phyloP scores from a whole-genome alignment of 163 green algal genomes.

The Volvox carteri region DNA sequence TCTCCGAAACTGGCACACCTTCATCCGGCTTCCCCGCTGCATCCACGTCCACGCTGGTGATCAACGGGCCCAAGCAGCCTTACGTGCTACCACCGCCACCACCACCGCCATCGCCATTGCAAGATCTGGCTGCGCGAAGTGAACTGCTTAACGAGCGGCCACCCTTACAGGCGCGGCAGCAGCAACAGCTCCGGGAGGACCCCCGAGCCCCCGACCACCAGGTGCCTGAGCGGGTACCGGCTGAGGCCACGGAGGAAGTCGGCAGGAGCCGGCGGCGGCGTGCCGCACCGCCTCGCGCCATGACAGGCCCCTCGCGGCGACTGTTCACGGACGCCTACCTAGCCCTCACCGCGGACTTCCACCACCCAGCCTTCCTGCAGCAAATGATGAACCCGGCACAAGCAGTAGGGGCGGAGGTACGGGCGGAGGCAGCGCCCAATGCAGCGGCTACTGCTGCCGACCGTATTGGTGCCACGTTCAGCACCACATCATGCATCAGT shows the following conservation, averaged over 20 bases:
- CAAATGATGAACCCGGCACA: too few species aligned
- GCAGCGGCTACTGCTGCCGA: too few species aligned
- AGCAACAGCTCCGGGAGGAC: too few species aligned
- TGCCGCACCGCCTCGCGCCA: neutral
- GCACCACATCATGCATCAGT: too few species aligned
- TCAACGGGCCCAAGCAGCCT: slow-evolving; percentile 1
- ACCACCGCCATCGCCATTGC: neutral
- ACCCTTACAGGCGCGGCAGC: too few species aligned
- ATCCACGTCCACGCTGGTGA: neutral
- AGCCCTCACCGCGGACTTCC: slow-evolving; percentile 16
- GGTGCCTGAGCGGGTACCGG: too few species aligned
- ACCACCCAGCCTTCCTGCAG: slow-evolving; percentile 6
- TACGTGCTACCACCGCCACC: neutral
- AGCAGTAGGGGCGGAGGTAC: too few species aligned
- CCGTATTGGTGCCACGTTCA: too few species aligned
- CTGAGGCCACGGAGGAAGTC: too few species aligned
- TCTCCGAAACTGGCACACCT: neutral
- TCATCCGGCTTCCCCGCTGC: neutral
- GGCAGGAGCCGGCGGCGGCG: neutral
- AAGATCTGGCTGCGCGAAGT: neutral
- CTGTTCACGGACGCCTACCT: slow-evolving; percentile 1
- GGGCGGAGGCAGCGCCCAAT: too few species aligned
- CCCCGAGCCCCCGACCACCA: too few species aligned
- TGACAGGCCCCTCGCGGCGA: neutral
- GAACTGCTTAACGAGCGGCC: too few species aligned